A percentile compares a stretch with the other conserved stretches of the same genome.
Evolutionary conservation across 2,329 filamentous ascomycete genomes (phyloP).

Genomic region (Neofusicoccum ribis): DNA sequence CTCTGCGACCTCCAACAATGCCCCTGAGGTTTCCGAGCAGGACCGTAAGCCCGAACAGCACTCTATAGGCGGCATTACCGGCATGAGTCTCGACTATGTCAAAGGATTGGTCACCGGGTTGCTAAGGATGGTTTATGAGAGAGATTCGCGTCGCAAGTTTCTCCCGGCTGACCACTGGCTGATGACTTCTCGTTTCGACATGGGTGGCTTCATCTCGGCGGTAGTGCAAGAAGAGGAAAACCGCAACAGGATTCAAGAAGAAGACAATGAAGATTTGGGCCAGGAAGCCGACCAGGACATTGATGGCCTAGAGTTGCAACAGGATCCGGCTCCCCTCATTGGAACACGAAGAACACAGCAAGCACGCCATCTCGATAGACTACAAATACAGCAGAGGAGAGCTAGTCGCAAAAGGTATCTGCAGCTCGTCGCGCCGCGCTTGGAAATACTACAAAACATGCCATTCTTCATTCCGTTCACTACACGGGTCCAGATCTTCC

Average conservation of each 20-base stretch:
- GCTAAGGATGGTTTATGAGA: constrained; percentile 85
- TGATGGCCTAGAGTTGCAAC: constrained; percentile 23
- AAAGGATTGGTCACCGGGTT: constrained; percentile 77
- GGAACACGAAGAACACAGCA: constrained; percentile 64
- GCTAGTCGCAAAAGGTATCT: constrained; percentile 69
- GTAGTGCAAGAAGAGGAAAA: constrained; percentile 86
- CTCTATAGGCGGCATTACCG: constrained; percentile 63
- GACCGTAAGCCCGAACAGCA: constrained; percentile 32
- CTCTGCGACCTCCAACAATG: background rate
- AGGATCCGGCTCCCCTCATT: constrained; percentile 36
- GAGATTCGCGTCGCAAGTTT: constrained; percentile 86
- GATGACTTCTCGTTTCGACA: constrained; percentile 85
- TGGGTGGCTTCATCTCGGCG: constrained; percentile 81
- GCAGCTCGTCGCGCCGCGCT: constrained; percentile 73
- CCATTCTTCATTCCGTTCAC: constrained; percentile 95
- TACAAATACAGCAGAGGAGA: constrained; percentile 65
- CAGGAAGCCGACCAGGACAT: constrained; percentile 43
- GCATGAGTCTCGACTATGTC: constrained; percentile 75
- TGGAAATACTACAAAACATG: constrained; percentile 93
- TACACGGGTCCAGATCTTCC: constrained; percentile 87
- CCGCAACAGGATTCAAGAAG: constrained; percentile 66
- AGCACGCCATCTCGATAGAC: constrained; percentile 61
- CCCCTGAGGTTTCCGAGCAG: constrained; percentile 25
- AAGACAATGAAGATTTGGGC: constrained; percentile 59
- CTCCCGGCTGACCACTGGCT: constrained; percentile 86